Evolutionary conservation across 306 rosid species (phyloP), one percentile per base, ranked within the genome.

Genomic region (Dryas octopetala): DNA sequence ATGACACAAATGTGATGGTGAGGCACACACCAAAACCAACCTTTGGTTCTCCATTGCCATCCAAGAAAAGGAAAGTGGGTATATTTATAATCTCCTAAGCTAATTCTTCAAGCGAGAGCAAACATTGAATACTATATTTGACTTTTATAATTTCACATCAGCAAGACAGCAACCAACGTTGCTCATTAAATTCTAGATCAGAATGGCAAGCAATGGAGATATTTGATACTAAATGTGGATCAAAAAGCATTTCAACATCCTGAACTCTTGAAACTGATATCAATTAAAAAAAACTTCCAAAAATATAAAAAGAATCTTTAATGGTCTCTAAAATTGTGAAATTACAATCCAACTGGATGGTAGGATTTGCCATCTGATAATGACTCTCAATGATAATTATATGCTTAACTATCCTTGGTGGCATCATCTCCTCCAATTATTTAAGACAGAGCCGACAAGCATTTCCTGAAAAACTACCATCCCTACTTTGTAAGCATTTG

Each of bases 341-440:
- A 13, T 43, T 8, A 64, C 1, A 62, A 38, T 32, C 66, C 47
- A 62, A 62, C 46, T 3, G 19, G 66, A 13, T 62, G 66, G 66
- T 38, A 14, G 28, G 68, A 16, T 64, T 64, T 64, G 13, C 51
- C 50, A 64, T 43, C 68, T 7, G 32, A 64, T 43, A 16, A 9
- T 2, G 50, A 44, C 51, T 17, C 50, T 16, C 10, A 43, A 64
- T 10, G 50, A 28, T 43, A 64, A 43, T n/a, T 5, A 14, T 23
- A 59, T 59, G 12, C 9, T 12, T 32, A 32, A 49, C 11, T 9
- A 60, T 54, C 43, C 17, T 66, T 13, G 13, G 62, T n/a, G 57
- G 55, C 60, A 61, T 70, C 32, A 44, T 54, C 67, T 53, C 15
- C 73, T 63, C 48, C 59, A 17, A 19, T 65, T 43, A 14, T 44